Percentiles rank a stretch among this genome's conserved stretches.
Conservation (phyloP, 1,139 yeast species). For the Ogataea hybrid region DNA sequence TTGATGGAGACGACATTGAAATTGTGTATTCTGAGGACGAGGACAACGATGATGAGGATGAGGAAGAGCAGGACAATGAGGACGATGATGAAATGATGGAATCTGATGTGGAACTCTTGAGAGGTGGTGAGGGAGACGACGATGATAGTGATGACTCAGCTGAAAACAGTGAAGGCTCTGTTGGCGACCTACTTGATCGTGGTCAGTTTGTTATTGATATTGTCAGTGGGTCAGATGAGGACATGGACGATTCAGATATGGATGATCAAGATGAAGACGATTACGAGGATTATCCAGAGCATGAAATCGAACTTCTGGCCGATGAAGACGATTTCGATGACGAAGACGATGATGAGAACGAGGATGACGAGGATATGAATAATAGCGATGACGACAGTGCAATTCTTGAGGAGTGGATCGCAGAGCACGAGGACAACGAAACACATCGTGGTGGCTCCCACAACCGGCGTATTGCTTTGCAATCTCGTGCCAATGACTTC, state of each 20-base stretch:
- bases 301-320: constrained; percentile 27
- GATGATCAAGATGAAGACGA: constrained; percentile 31
- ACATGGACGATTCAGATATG: constrained; percentile 29
- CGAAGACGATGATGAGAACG: constrained; percentile 32
- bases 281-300: constrained; percentile 24
- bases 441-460: constrained; percentile 24
- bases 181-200: constrained; percentile 27
- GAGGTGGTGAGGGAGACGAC: constrained; percentile 23
- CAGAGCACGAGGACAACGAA: constrained; percentile 27
- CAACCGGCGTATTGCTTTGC: constrained; percentile 4
- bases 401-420: constrained; percentile 34
- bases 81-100: constrained; percentile 24
- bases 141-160: constrained; percentile 14
- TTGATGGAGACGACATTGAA: constrained; percentile 36
- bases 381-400: constrained; percentile 44
- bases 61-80: constrained; percentile 16
- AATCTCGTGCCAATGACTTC: constrained; percentile 9
- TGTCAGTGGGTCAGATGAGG: constrained; percentile 28
- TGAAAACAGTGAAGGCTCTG: constrained; percentile 15
- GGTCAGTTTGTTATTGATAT: constrained; percentile 31
- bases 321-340: constrained; percentile 30
- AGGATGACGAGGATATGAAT: constrained; percentile 41
- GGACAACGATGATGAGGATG: constrained; percentile 19
- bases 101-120: constrained; percentile 25
- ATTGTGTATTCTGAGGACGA: constrained; percentile 39